Evolutionary conservation across 2,329 filamentous ascomycete species (phyloP).

Genomic region (Microthyrium microscopicum): DNA sequence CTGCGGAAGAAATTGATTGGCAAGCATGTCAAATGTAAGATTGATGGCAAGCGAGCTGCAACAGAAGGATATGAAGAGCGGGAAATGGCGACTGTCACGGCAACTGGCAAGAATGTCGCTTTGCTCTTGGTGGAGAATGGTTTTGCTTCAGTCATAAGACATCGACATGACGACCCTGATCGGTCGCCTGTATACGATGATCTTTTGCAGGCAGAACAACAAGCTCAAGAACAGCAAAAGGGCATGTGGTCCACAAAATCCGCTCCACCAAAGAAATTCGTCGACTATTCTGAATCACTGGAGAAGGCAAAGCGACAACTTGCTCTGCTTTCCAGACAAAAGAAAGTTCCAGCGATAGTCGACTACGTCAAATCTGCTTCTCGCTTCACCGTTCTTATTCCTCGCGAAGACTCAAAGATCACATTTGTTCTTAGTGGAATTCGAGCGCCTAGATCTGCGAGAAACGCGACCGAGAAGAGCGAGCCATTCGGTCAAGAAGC

Average conservation of each 20-base stretch:
- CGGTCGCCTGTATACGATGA: slow-evolving; percentile 89
- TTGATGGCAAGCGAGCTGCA: slow-evolving; percentile 82
- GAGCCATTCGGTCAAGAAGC: slow-evolving; percentile 95
- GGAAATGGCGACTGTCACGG: slow-evolving; percentile 77
- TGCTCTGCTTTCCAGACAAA: slow-evolving; percentile 72
- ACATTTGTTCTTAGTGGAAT: slow-evolving; percentile 91
- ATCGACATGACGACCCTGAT: slow-evolving; percentile 88
- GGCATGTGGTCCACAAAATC: slow-evolving; percentile 91
- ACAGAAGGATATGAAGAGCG: slow-evolving; percentile 84
- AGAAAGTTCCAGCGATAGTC: slow-evolving; percentile 81
- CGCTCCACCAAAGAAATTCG: slow-evolving; percentile 63
- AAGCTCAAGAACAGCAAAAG: slow-evolving; percentile 72
- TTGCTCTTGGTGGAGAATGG: slow-evolving; percentile 78
- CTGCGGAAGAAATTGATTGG: slow-evolving; percentile 85
- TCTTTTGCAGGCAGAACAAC: slow-evolving; percentile 60
- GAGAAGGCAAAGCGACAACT: slow-evolving; percentile 95
- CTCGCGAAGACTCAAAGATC: slow-evolving; percentile 83
- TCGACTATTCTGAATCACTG: slow-evolving; percentile 78
- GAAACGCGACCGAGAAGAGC: slow-evolving; percentile 60
- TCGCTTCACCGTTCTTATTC: slow-evolving; percentile 79
- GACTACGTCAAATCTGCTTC: slow-evolving; percentile 98
- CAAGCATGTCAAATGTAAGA: slow-evolving; percentile 78
- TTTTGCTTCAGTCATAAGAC: slow-evolving; percentile 84
- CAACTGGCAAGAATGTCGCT: slow-evolving; percentile 75
- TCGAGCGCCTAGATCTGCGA: slow-evolving; percentile 72